Base-by-base conservation (phyloP, 768 basidiomycete species). In the Leccinum sublutescens region DNA sequence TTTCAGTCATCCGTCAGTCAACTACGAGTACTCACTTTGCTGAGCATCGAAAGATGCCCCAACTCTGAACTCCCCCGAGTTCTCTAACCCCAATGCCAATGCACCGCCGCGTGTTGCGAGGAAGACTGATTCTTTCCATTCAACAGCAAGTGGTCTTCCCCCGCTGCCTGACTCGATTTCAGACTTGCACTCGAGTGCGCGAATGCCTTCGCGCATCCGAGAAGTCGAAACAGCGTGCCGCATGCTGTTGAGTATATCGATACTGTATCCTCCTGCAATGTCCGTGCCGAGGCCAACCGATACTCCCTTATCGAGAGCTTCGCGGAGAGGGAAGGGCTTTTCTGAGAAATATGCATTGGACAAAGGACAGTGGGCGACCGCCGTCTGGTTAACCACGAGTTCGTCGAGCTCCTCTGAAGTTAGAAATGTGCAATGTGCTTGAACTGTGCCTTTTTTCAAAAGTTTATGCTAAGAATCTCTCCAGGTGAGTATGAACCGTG, bases 351-450 rank as follows among this genome's bases (percentile, higher is more conserved):
- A 96, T 2, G 83, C 80, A 68, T 96, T 95, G 0, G 93, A 94
- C 12, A 96, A 78, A 0, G 94, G 94, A 71, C 94, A 96, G 65
- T 93, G 91, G 0, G 93, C 91, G 21, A 95, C 78, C 2, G 89
- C 79, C 1, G 86, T 83, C 15, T 85, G 83, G 27, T 69, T 71
- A 4, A 63, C 61, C 2, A 77, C 75, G 12, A 95, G 75, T 17
- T 77, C 79, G 0, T 75, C 68, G 11, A 93, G 77, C 34, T 85
- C 78, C 0, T 79, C 71, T 0, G 71, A 55, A n/a, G 75, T 68
- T 33, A 94, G 79, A 73, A 88, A 93, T 2, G 94, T 96, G 75
- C 93, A 95, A 70, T 95, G 94, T 0, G 93, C 93, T 77, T 93
- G 91, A 12, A 95, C 72, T 0, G 91, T 88, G 14, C 80, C 81